Evolutionary conservation across 306 rosid genomes (phyloP), one percentile per base, ranked within the genome.

Genomic region (Acmispon strigosus): DNA sequence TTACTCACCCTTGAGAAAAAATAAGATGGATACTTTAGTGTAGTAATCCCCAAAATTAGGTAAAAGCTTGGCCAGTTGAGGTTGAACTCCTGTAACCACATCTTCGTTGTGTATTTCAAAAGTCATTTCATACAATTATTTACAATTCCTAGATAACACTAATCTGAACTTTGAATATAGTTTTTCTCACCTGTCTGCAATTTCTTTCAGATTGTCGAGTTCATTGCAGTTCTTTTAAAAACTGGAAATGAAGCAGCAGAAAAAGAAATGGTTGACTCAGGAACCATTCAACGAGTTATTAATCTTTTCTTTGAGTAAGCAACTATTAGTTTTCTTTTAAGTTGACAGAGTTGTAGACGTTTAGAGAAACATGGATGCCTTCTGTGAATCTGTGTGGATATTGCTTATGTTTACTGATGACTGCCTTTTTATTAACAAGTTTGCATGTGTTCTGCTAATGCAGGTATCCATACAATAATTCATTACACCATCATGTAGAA

Each of bases 301-400:
- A 92, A 89, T 84, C 97, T 95, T 74, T 95, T 95, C 85, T 95
- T 95, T 42, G 97, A 91, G 99, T 95, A 88, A 86, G 99, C 60
- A 36, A 50, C 50, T 56, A 50, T 41, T 10, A 54, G 44, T 29
- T 41, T 73, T 53, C 6, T 9, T 39, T 58, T 49, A 37, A 39
- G 10, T 52, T 70, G 50, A 14, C 12, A 15, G 44, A 41, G 37
- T 72, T 22, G 18, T 24, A 41, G 18, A 24, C 75, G 51, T 49
- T 32, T 20, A 6, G 12, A 20, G 47, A 58, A 73, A 55, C 24
- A 29, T 60, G 49, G 47, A 76, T 34, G 6, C 65, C 34, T 74
- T 45, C 4, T n/a, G 18, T 6, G 67, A 29, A 55, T 20, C 16
- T 11, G 32, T 36, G 58, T 47, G 36, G 55, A 55, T 62, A 57